These are phyloP conservation scores for Fraxinus sp. DNA, from an alignment of 305 asterid genomes.

Conservation along the genomic window DNA sequence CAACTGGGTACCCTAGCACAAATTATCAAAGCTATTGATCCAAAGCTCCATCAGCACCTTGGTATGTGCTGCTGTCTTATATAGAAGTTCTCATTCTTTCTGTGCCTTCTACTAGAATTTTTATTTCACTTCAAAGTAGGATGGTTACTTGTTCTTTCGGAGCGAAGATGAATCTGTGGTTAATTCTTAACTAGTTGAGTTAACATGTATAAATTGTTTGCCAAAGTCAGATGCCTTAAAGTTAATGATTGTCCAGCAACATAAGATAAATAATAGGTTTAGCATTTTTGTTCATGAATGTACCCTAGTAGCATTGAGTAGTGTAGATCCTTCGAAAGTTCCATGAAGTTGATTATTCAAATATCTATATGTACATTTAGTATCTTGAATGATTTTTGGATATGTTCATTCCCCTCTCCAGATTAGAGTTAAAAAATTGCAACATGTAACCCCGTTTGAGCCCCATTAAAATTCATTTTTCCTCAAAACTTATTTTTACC, in stretches of 20 bases:
- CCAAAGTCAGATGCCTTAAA: background rate
- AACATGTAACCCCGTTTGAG: background rate
- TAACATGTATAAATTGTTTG: background rate
- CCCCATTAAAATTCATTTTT: background rate
- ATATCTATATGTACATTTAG: background rate
- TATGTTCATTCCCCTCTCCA: background rate
- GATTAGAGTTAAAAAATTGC: background rate
- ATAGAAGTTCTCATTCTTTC: constrained; percentile 19
- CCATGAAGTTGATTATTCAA: constrained; percentile 2
- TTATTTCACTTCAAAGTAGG: constrained; percentile 10
- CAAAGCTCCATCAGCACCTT: constrained; percentile 92
- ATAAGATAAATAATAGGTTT: background rate
- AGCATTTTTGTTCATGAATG: background rate
- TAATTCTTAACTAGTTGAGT: background rate
- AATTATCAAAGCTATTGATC: constrained; percentile 79
- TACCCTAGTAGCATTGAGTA: background rate
- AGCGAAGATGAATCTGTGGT: background rate
- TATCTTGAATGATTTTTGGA: background rate
- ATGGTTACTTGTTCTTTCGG: background rate
- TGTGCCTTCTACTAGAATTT: background rate
- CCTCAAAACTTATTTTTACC: background rate
- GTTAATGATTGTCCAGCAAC: constrained; percentile 8
- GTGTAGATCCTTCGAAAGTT: background rate
- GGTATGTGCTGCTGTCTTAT: constrained; percentile 53
- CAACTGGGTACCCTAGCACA: constrained; percentile 81